phyloP scores from a whole-genome alignment of 1,284 basidiomycete genomes.

The Ceratobasidium sp. region DNA sequence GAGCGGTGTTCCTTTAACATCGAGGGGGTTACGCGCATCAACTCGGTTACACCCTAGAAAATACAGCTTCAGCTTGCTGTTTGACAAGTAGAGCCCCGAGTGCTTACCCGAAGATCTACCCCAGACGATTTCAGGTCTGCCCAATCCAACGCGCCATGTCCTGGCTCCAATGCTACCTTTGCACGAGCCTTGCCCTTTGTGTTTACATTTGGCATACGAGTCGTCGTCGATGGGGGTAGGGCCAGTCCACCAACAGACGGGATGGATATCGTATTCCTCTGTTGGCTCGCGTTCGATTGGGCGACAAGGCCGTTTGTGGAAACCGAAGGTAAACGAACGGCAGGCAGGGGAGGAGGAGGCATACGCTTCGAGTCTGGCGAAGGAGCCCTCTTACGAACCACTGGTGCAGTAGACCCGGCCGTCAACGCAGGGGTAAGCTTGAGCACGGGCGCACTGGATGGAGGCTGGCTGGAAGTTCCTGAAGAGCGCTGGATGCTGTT shows the following conservation, averaged over 20 bases:
- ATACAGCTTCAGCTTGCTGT: not conserved
- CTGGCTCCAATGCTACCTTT: conserved; percentile 91
- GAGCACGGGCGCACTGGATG: not conserved
- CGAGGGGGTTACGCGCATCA: conserved; percentile 80
- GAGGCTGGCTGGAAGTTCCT: conserved; percentile 42
- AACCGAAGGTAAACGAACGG: conserved; percentile 53
- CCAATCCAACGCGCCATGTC: conserved; percentile 95
- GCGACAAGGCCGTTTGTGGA: conserved; percentile 44
- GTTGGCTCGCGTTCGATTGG: conserved; percentile 34
- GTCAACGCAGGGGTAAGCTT: conserved; percentile 38
- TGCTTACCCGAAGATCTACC: conserved; percentile 69
- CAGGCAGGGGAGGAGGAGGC: conserved; percentile 72
- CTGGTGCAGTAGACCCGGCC: not conserved
- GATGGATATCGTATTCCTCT: conserved; percentile 51
- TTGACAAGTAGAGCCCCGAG: not conserved
- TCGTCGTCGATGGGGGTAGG: conserved; percentile 64
- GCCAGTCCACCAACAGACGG: conserved; percentile 51
- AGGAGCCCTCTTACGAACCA: conserved; percentile 45
- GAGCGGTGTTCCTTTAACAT: conserved; percentile 85
- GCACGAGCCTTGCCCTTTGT: conserved; percentile 61
- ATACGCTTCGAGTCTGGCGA: conserved; percentile 65
- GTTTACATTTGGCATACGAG: conserved; percentile 56
- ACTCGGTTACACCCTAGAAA: conserved; percentile 59
- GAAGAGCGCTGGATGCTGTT: conserved; percentile 77
- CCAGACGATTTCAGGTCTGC: conserved; percentile 84